Evolutionary conservation across 2,329 filamentous ascomycete species (phyloP).

Genomic region (Colletotrichum sp.): DNA sequence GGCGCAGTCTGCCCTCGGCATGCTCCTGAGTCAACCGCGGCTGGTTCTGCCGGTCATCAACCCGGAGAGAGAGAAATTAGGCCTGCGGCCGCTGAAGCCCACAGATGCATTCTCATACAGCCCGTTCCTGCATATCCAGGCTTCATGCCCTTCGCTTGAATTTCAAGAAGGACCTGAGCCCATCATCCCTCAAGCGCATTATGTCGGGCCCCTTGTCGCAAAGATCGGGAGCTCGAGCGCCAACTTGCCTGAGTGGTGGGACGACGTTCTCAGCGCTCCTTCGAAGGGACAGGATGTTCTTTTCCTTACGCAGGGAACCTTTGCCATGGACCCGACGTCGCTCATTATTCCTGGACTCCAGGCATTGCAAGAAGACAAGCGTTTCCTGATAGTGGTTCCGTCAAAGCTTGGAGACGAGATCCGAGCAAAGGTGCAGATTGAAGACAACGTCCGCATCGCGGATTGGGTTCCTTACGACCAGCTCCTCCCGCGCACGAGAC

Average conservation of each 20-base stretch:
- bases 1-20: conserved; percentile 28
- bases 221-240: conserved; percentile 5
- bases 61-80: conserved; percentile 31
- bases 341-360: conserved; percentile 42
- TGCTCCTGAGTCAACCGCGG: conserved; percentile 33
- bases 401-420: conserved; percentile 34
- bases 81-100: conserved; percentile 31
- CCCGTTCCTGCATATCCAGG: conserved; percentile 42
- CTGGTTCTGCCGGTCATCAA: conserved; percentile 34
- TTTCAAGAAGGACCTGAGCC: conserved; percentile 32
- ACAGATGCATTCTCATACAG: conserved; percentile 39
- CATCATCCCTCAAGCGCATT: conserved; percentile 24
- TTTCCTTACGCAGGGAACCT: conserved; percentile 39
- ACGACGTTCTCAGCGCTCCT: conserved; percentile 30
- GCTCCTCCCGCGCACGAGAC: conserved; percentile 35
- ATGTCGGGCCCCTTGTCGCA: conserved; percentile 40
- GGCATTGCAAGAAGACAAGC: conserved; percentile 32
- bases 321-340: conserved; percentile 39
- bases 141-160: conserved; percentile 37
- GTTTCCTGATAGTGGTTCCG: conserved; percentile 36
- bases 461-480: conserved; percentile 40
- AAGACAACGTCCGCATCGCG: conserved; percentile 33
- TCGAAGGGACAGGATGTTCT: conserved; percentile 30
- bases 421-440: conserved; percentile 21
- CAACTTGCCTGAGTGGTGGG: conserved; percentile 37